Evolutionary conservation across 495 filamentous ascomycete genomes (phyloP).

Genomic region (Xylaria acuta): DNA sequence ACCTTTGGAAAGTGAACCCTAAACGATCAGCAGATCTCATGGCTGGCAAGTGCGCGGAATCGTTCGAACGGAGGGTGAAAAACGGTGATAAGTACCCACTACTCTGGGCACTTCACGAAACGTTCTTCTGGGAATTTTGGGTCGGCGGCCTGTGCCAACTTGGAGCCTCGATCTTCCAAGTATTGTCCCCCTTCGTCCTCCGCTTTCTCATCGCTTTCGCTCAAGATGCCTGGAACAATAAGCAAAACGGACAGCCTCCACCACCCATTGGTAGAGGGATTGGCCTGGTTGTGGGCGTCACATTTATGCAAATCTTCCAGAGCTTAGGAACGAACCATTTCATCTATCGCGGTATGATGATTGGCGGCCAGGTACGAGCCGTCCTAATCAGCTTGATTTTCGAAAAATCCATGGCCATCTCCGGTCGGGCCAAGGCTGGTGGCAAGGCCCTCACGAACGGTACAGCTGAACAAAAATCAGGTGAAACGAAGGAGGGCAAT

Average conservation of each 20-base stretch:
- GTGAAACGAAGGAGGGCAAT: not conserved
- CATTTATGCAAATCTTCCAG: conserved; percentile 74
- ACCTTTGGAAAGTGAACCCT: conserved; percentile 89
- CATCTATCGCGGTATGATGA: conserved; percentile 80
- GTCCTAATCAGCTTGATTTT: conserved; percentile 79
- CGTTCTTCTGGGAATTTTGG: conserved; percentile 85
- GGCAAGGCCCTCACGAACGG: conserved; percentile 48
- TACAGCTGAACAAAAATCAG: conserved; percentile 39
- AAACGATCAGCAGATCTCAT: conserved; percentile 72
- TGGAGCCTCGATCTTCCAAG: conserved; percentile 70
- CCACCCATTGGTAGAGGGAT: conserved; percentile 72
- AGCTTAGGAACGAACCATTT: conserved; percentile 80
- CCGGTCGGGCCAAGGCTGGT: conserved; percentile 77
- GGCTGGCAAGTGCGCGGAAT: conserved; percentile 65
- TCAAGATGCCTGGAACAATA: conserved; percentile 72
- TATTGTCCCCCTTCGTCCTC: conserved; percentile 74
- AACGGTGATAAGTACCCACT: conserved; percentile 77
- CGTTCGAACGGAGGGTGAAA: conserved; percentile 69
- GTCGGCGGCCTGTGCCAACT: conserved; percentile 80
- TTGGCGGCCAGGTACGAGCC: conserved; percentile 77
- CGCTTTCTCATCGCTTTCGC: conserved; percentile 82
- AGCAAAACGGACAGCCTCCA: conserved; percentile 53
- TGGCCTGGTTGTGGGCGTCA: conserved; percentile 77
- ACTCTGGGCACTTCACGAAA: conserved; percentile 82
- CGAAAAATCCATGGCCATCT: conserved; percentile 82